These are phyloP conservation scores for Piper betle DNA, from an alignment of 164 flowering plant species.

Conservation along the genomic window DNA sequence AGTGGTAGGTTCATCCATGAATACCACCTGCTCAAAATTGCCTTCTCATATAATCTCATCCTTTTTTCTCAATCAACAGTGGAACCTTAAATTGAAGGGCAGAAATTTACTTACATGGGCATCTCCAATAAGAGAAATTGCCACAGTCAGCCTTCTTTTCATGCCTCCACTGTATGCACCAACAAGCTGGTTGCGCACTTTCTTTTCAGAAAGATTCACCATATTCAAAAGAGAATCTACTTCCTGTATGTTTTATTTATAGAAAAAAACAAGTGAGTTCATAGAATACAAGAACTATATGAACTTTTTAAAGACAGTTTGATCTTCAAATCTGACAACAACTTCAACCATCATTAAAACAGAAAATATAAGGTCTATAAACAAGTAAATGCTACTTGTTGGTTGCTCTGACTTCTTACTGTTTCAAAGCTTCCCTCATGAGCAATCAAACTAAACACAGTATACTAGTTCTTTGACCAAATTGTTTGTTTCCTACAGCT, in stretches of 20 bases:
- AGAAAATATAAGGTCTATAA: background rate
- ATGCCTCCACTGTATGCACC: slow-evolving; percentile 91
- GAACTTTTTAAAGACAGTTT: background rate
- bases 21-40: slow-evolving; percentile 9
- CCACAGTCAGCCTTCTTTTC: slow-evolving; percentile 94
- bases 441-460: background rate
- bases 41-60: background rate
- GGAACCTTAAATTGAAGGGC: background rate
- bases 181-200: slow-evolving; percentile 63
- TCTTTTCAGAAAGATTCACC: slow-evolving; percentile 60
- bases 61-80: background rate
- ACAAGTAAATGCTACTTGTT: background rate
- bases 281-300: too few species aligned
- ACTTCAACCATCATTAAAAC: too few species aligned
- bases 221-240: slow-evolving; percentile 69
- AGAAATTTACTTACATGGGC: slow-evolving; percentile 40
- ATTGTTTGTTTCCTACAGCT: background rate
- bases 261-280: background rate
- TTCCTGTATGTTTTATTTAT: slow-evolving; percentile 22
- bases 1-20: slow-evolving; percentile 39
- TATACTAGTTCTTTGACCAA: background rate
- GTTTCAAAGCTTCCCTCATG: background rate
- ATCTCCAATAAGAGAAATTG: slow-evolving; percentile 78
- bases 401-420: background rate
- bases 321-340: background rate